Base-by-base conservation (phyloP, 176 grass and related monocot species). In the Rhynchospora breviuscula region DNA sequence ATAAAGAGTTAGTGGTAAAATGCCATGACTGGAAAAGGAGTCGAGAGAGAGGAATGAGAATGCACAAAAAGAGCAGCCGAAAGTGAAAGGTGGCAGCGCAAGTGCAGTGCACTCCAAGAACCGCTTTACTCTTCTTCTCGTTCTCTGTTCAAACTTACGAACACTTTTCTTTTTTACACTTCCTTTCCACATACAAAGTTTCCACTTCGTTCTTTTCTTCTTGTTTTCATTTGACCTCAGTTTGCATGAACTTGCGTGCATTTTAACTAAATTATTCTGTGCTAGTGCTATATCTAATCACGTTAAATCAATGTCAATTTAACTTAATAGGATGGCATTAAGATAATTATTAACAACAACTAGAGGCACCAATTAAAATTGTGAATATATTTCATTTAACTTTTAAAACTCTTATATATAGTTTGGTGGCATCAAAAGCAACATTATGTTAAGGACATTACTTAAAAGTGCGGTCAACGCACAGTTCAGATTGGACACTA, bases 51-150 rank as follows among this genome's bases (percentile, higher is more conserved):
- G 33, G 46, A 8, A 19, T 3, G 8, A 81, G 60, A 63, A 48
- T 81, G 51, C 53, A 81, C 19, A 81, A 81, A 75, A 66, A 63
- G 59, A 63, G 8, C 79, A 46, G 17, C 79, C 79, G 84, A 85
- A 54, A 78, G 84, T 79, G 74, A 33, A 26, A 63, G 25, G 47
- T 85, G 67, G 56, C 61, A 61, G 56, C 40, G 40, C 40, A 77
- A 79, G 63, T 86, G 72, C 31, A 63, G 58, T 65, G 72, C 59
- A 53, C 84, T 54, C 65, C 67, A 81, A 65, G 59, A 58, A 58
- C 23, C 53, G 12, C 23, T 57, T 46, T 7, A 65, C 70, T 51
- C 47, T 68, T 51, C 6, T 59, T 7, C 69, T 73, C 69, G 49
- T 74, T 10, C 5, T 49, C 21, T 74, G 70, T 74, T 74, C 70